Base-by-base conservation (phyloP, 2,329 filamentous ascomycete genomes). In the Aspergillaceae sp. region DNA sequence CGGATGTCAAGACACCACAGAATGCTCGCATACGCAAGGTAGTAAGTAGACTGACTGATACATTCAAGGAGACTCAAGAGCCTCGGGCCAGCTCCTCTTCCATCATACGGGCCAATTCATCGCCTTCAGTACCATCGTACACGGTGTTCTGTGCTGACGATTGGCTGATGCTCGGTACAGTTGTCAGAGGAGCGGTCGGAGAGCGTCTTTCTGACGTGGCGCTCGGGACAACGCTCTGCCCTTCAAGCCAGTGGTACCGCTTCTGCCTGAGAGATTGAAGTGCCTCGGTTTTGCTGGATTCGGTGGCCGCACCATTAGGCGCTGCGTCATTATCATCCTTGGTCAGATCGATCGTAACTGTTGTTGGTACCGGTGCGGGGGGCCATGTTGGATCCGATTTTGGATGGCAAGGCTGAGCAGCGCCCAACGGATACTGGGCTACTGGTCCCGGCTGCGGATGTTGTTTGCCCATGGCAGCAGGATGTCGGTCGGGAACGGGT, bases 191-290 rank as follows among this genome's bases (percentile, higher is more conserved):
- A 28, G 19, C 36, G 19, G 19, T 19, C 19, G 19, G 19, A 19
- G 19, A 9, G 7, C 19, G 36, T 38, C 19, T 8, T 11, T 26
- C 6, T 32, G 11, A 38, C 36, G 36, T 41, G 40, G 40, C 40
- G 28, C 9, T 41, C 11, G 40, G 44, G 35, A 46, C 48, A 35
- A 41, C 42, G 37, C 30, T 36, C 42, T 10, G 38, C 41, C 40
- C 44, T 48, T 48, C 48, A 4, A 67, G 55, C 64, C 63, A 67
- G 9, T 41, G 28, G 42, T 65, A 64, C 28, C 56, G 50, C 42
- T 66, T 67, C 28, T 53, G 56, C 40, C 54, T 58, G 43, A 66
- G 51, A 4, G 54, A 48, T 6, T 49, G 51, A n/a, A 56, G 54
- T 29, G 62, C 53, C 11, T 52, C 48, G 40, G 46, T 46, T 26